These are phyloP conservation scores for Phytophthora vignae DNA, from an alignment of 352 stramenopile species.

Conservation along the genomic window DNA sequence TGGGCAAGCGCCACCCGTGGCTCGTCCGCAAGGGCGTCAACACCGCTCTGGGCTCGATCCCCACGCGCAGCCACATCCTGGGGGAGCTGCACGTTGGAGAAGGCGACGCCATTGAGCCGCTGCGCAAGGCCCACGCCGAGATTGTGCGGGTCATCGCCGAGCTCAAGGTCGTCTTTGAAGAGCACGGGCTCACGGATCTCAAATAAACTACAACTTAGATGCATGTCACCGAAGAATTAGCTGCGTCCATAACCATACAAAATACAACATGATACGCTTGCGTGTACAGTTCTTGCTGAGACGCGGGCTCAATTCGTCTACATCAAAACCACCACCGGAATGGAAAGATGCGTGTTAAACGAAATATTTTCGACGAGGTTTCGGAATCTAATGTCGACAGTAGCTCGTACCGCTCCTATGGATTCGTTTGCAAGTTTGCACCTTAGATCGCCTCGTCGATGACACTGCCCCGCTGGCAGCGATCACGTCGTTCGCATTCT, in stretches of 20 bases:
- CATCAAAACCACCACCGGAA: background rate
- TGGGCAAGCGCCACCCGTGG: constrained; percentile 83
- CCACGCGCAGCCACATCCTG: constrained; percentile 66
- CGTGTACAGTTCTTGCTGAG: background rate
- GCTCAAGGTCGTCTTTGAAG: constrained; percentile 59
- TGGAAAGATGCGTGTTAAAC: too few relatives aligned
- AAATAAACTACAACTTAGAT: constrained; percentile 62
- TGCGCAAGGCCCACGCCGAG: constrained; percentile 55
- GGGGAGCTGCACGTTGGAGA: constrained; percentile 51
- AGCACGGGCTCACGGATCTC: constrained; percentile 75
- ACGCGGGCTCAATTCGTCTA: background rate
- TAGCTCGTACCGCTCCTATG: too few relatives aligned
- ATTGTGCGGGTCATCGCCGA: constrained; percentile 64
- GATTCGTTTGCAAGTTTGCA: too few relatives aligned
- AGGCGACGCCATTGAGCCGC: constrained; percentile 45
- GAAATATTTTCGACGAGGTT: too few relatives aligned
- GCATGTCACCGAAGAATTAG: constrained; percentile 32
- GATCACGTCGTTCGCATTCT: too few relatives aligned
- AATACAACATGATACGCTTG: constrained; percentile 4
- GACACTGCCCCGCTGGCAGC: too few relatives aligned
- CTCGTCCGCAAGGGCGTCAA: constrained; percentile 87
- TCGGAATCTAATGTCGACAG: too few relatives aligned
- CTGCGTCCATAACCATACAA: constrained; percentile 17
- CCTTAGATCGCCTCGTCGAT: too few relatives aligned
- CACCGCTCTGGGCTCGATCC: constrained; percentile 72